phyloP scores from a whole-genome alignment of 1,139 yeast genomes.

The Hyphopichia pseudoburtonii region DNA sequence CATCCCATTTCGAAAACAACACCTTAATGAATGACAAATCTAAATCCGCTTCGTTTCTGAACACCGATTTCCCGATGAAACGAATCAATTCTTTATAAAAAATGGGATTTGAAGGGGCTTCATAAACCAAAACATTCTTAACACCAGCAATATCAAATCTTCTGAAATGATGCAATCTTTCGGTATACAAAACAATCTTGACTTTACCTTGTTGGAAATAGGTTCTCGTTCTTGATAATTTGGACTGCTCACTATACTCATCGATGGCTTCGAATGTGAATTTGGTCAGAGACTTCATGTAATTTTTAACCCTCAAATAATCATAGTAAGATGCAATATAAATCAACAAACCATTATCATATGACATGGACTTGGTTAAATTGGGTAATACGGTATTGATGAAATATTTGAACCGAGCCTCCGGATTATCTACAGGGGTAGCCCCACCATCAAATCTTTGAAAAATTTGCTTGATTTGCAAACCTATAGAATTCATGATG shows the following conservation, averaged over 20 bases:
- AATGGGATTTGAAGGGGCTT: slow-evolving; percentile 79
- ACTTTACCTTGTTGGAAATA: slow-evolving; percentile 63
- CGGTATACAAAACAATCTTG: slow-evolving; percentile 80
- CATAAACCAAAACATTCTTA: slow-evolving; percentile 76
- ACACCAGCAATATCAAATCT: slow-evolving; percentile 87
- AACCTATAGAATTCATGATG: slow-evolving; percentile 50
- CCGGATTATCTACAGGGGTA: slow-evolving; percentile 68
- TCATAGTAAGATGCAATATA: slow-evolving; percentile 88
- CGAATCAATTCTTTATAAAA: slow-evolving; percentile 77
- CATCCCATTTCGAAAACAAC: slow-evolving; percentile 80
- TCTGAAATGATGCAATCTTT: slow-evolving; percentile 89
- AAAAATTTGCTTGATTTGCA: slow-evolving; percentile 71
- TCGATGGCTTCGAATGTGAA: slow-evolving; percentile 66
- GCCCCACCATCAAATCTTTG: slow-evolving; percentile 58
- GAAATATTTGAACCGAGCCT: slow-evolving; percentile 76
- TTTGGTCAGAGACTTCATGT: slow-evolving; percentile 64
- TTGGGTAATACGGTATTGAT: slow-evolving; percentile 73
- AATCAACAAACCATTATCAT: slow-evolving; percentile 72
- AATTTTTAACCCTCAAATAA: slow-evolving; percentile 73
- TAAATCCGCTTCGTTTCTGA: slow-evolving; percentile 50
- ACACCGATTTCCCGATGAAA: slow-evolving; percentile 50
- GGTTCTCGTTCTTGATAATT: slow-evolving; percentile 69
- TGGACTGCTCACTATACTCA: slow-evolving; percentile 76
- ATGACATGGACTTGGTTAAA: slow-evolving; percentile 53
- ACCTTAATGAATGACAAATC: slow-evolving; percentile 67